Conservation (phyloP, 1,284 basidiomycete species). For the Stygiomarasmius scandens region DNA sequence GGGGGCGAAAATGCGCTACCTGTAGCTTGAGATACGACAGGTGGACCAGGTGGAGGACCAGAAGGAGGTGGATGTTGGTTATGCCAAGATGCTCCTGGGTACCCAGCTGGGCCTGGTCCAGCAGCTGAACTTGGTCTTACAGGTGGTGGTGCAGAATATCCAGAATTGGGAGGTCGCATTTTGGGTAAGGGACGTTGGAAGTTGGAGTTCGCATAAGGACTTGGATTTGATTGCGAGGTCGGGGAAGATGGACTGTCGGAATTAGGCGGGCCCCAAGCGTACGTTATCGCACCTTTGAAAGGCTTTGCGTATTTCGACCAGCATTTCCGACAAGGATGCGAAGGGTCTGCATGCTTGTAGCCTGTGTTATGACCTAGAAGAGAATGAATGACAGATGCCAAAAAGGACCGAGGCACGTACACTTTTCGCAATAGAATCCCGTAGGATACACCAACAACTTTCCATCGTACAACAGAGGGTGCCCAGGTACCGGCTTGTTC, state of each 20-base stretch:
- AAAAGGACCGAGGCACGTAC: constrained; percentile 38
- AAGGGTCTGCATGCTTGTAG: constrained; percentile 68
- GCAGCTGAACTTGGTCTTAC: background rate
- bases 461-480: constrained; percentile 61
- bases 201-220: constrained; percentile 30
- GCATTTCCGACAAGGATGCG: constrained; percentile 67
- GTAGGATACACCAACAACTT: constrained; percentile 67
- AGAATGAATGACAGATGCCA: background rate
- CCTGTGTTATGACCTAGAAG: constrained; percentile 67
- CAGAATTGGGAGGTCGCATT: constrained; percentile 21
- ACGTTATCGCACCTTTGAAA: constrained; percentile 60
- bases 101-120: background rate
- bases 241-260: background rate
- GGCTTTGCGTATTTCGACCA: constrained; percentile 67
- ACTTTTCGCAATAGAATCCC: constrained; percentile 64
- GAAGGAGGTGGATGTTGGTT: constrained; percentile 19
- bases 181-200: constrained; percentile 19
- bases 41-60: constrained; percentile 11
- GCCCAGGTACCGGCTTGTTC: constrained; percentile 59
- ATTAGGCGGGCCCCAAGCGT: constrained; percentile 27
- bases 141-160: constrained; percentile 1
- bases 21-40: background rate
- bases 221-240: constrained; percentile 10
- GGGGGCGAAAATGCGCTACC: background rate
- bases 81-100: constrained; percentile 13